Evolutionary conservation across 768 basidiomycete species (phyloP), one percentile per base, ranked within the genome.

Genomic region (Dendrothele bispora): DNA sequence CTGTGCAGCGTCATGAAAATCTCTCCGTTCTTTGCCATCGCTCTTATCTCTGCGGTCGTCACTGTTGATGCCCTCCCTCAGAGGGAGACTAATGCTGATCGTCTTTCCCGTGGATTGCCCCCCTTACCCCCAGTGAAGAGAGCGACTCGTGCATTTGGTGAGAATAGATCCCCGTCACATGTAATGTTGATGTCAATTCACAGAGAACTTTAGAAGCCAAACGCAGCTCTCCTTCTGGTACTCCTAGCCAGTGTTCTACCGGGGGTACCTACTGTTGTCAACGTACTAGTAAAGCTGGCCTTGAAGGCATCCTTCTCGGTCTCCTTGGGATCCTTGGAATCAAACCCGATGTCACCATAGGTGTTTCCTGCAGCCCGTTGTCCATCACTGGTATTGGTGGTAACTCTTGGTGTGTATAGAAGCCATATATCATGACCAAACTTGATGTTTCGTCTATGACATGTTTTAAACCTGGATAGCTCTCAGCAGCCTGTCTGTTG

Each of bases 71-170:
- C 64, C 11, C 49, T 61, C 21, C 52, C 58, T 27, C 7, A 46
- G 15, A n/a, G n/a, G n/a, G 74, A 77, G 44, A 75, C 77, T 39
- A 83, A 83, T 43, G 81, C 73, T 0, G 50, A 72, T 11, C 78
- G 82, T 30, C 51, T 84, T 38, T 75, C 78, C 45, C 78, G 77
- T 17, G 80, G 82, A 8, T 61, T 83, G 3, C 59, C 69, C 24
- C 82, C 79, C 15, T 59, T 69, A 1, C 63, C 76, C 1, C 82
- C 81, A 15, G 55, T 55, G 0, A 69, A 69, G 27, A 66, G 41
- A 24, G 68, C 51, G 1, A 68, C 72, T 1, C 64, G 62, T 11
- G 59, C 64, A 6, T 52, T 20, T 7, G 43, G 75, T 77, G 46
- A n/a, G n/a, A n/a, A n/a, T n/a, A n/a, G n/a, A n/a, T n/a, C n/a